phyloP scores from a whole-genome alignment of 192 early-diverging fungal genomes.

The Dimargaris verticillata region DNA sequence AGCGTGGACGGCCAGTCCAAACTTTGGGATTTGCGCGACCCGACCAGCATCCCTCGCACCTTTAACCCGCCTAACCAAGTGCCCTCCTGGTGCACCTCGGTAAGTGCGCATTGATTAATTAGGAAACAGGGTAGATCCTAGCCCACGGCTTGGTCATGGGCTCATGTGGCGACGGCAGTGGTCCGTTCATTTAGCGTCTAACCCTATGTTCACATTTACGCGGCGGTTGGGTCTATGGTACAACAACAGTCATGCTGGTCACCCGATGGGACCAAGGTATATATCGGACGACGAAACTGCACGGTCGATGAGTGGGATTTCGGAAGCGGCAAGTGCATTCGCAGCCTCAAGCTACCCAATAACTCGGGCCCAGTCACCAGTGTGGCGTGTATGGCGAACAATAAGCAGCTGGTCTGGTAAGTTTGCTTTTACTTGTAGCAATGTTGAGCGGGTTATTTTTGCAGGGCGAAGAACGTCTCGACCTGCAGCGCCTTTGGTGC shows the following conservation, averaged over 20 bases:
- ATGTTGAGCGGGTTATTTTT: background rate
- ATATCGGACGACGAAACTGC: constrained; percentile 74
- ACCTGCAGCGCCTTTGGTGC: background rate
- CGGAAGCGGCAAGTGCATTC: constrained; percentile 38
- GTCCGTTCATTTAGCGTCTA: too few species aligned
- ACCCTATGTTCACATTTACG: too few species aligned
- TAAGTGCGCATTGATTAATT: constrained; percentile 13
- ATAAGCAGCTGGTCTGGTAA: constrained; percentile 69
- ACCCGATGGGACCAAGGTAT: constrained; percentile 58
- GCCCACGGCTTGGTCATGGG: too few species aligned
- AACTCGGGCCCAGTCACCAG: constrained; percentile 77
- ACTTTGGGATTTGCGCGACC: constrained; percentile 58
- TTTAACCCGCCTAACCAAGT: constrained; percentile 38
- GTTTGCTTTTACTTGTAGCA: background rate
- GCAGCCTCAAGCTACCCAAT: constrained; percentile 62
- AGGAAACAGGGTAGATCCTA: too few species aligned
- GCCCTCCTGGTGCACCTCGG: constrained; percentile 58
- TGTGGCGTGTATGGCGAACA: constrained; percentile 62
- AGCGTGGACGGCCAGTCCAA: constrained; percentile 59
- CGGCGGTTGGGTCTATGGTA: too few species aligned
- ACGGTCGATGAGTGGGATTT: constrained; percentile 86
- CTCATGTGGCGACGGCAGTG: too few species aligned
- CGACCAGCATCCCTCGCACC: constrained; percentile 27
- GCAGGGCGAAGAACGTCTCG: constrained; percentile 1
- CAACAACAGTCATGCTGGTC: background rate